These are phyloP conservation scores for Ashbya aceris DNA, from an alignment of 1,139 yeast genomes.

Conservation along the genomic window DNA sequence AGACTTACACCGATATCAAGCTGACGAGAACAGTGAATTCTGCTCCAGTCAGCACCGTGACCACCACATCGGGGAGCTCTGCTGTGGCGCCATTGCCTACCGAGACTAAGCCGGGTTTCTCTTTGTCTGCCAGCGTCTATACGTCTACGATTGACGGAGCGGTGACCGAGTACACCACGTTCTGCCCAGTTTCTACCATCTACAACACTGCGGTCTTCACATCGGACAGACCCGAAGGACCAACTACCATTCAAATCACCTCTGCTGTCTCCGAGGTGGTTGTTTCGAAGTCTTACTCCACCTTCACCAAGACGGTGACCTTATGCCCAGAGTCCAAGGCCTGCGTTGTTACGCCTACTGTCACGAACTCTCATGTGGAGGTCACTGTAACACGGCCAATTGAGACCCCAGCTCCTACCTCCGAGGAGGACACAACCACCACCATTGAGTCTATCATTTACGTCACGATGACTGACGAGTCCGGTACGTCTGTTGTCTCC, in stretches of 20 bases:
- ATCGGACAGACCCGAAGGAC: too few relatives aligned
- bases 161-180: constrained; percentile 13
- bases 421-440: not conserved
- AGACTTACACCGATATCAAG: too few relatives aligned
- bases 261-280: too few relatives aligned
- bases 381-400: constrained; percentile 2
- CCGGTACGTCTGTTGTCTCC: not conserved
- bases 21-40: too few relatives aligned
- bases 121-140: constrained; percentile 2
- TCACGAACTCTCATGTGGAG: not conserved
- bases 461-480: not conserved
- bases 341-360: constrained; percentile 7
- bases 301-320: too few relatives aligned
- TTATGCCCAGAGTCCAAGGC: constrained; percentile 5
- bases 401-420: not conserved
- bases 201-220: too few relatives aligned
- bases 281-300: too few relatives aligned
- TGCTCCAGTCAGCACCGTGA: too few relatives aligned
- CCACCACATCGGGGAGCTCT: too few relatives aligned
- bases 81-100: too few relatives aligned
- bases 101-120: too few relatives aligned
- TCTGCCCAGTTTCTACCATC: constrained; percentile 4
- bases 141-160: constrained; percentile 12
- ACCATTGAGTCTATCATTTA: not conserved
- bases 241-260: too few relatives aligned